Evolutionary conservation across 495 filamentous ascomycete species (phyloP), one percentile per base, ranked within the genome.

Genomic region (Daldinia vernicosa): DNA sequence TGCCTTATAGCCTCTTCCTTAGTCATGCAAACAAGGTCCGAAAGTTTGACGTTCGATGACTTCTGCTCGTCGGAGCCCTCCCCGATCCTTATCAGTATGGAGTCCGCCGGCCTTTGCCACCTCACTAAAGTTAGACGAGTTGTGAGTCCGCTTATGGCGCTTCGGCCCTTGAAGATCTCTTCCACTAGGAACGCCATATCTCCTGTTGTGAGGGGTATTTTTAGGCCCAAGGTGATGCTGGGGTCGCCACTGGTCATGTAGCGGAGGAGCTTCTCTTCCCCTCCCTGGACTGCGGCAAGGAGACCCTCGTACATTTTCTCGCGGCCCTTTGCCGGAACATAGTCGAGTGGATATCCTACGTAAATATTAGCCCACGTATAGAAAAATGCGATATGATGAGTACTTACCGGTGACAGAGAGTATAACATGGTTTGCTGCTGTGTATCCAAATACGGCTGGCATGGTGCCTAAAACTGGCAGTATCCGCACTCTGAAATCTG

Each of bases 401-500:
- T 22, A 53, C 73, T 52, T 70, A 83, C 82, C 82, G 1, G 93
- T 84, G n/a, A 97, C 86, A 43, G 90, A 88, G 68, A 95, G 85
- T 64, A 98, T 93, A 39, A 98, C 88, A 71, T 97, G 92, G 76
- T 98, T 99, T 1, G 95, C 95, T 27, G 91, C 85, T 1, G 89
- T 90, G 63, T 96, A 92, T 14, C 95, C 95, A 81, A 99, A 99
- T 0, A 98, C 88, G 2, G 95, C 94, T 1, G 95, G 95, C 94
- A 99, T 97, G 0, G 95, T 98, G 3, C 95, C 95, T 17, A 99
- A 80, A 0, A 99, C 95, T 0, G 95, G 95, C 47, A 99, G 80
- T 62, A 99, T 98, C 24, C 95, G 89, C 17, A 96, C 92, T 7
- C 95, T 86, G 81, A 99, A 99, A 76, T 97, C 94, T 1, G 93